These are phyloP conservation scores for Dipodascopsis tothii DNA, from an alignment of 805 yeast species.

Conservation along the genomic window DNA sequence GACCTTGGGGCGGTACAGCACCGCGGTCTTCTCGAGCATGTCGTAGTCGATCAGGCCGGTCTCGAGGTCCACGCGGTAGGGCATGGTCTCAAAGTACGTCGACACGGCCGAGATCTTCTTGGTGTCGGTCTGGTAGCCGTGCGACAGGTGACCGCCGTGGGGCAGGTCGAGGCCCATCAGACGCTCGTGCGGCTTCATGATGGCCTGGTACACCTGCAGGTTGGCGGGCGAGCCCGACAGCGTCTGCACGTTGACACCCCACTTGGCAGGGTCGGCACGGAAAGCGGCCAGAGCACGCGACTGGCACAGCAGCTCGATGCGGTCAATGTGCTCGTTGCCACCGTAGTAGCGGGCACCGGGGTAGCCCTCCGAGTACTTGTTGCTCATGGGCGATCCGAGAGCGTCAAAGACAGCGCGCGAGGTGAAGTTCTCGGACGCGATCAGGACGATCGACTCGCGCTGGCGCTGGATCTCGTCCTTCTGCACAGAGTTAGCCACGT, in stretches of 20 bases:
- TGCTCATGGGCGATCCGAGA: constrained; percentile 94
- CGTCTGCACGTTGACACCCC: constrained; percentile 98
- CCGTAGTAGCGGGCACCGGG: constrained; percentile 99
- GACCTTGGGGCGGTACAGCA: constrained; percentile 89
- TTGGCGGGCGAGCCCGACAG: constrained; percentile 97
- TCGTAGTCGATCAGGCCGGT: constrained; percentile 97
- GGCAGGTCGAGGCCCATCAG: constrained; percentile 97
- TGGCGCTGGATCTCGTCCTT: constrained; percentile 81
- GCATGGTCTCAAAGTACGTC: constrained; percentile 96
- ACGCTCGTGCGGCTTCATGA: constrained; percentile 92
- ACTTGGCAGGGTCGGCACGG: constrained; percentile 63
- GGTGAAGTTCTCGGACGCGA: constrained; percentile 96
- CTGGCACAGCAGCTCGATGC: constrained; percentile 87
- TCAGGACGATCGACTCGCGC: constrained; percentile 84
- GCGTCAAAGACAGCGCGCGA: constrained; percentile 93
- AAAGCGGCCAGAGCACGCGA: constrained; percentile 90
- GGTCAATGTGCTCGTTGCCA: constrained; percentile 94
- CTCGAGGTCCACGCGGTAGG: constrained; percentile 83
- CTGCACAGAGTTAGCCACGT: constrained; percentile 1
- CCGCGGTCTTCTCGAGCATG: constrained; percentile 82
- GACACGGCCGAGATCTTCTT: constrained; percentile 93
- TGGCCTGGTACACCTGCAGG: constrained; percentile 90
- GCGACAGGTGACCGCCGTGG: constrained; percentile 97
- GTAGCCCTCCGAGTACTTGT: constrained; percentile 98
- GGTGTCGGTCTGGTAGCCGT: constrained; percentile 93